These are phyloP conservation scores for Pelargonium fulgidum DNA, from an alignment of 441 rosid species.

Conservation along the genomic window DNA sequence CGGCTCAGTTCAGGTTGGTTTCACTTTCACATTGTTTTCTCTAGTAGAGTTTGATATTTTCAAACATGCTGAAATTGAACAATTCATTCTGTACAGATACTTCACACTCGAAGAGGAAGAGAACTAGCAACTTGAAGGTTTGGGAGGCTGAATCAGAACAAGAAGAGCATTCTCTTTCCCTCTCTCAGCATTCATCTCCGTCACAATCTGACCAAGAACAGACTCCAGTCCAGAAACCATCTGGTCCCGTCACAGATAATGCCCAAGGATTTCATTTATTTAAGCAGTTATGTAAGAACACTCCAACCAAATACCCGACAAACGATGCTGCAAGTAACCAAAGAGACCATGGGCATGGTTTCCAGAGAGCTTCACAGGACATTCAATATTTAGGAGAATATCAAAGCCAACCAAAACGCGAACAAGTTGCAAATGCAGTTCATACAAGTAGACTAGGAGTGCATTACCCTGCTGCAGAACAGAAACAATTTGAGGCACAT, in stretches of 20 bases:
- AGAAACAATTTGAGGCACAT: slow-evolving; percentile 24
- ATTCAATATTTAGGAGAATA: slow-evolving; percentile 25
- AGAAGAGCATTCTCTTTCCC: slow-evolving; percentile 63
- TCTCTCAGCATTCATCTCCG: slow-evolving; percentile 63
- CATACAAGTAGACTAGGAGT: slow-evolving; percentile 27
- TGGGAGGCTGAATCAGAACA: slow-evolving; percentile 53
- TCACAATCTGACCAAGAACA: slow-evolving; percentile 71
- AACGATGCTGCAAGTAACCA: slow-evolving; percentile 22
- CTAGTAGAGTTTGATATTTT: background rate
- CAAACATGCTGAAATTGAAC: background rate
- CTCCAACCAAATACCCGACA: slow-evolving; percentile 25
- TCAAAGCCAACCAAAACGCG: slow-evolving; percentile 21
- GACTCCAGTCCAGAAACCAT: slow-evolving; percentile 29
- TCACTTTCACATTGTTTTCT: background rate
- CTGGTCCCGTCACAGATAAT: slow-evolving; percentile 21
- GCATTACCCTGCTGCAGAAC: slow-evolving; percentile 20
- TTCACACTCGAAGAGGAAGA: slow-evolving; percentile 41
- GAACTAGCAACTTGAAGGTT: slow-evolving; percentile 23
- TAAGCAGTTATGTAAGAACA: slow-evolving; percentile 28
- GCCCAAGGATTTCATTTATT: slow-evolving; percentile 36
- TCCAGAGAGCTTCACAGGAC: slow-evolving; percentile 21
- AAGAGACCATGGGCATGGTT: slow-evolving; percentile 22
- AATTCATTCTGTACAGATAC: slow-evolving; percentile 27
- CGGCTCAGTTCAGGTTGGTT: slow-evolving; percentile 34
- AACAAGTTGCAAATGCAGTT: slow-evolving; percentile 24